These are phyloP conservation scores for Candida insectalens DNA, from an alignment of 805 yeast species.

Conservation along the genomic window DNA sequence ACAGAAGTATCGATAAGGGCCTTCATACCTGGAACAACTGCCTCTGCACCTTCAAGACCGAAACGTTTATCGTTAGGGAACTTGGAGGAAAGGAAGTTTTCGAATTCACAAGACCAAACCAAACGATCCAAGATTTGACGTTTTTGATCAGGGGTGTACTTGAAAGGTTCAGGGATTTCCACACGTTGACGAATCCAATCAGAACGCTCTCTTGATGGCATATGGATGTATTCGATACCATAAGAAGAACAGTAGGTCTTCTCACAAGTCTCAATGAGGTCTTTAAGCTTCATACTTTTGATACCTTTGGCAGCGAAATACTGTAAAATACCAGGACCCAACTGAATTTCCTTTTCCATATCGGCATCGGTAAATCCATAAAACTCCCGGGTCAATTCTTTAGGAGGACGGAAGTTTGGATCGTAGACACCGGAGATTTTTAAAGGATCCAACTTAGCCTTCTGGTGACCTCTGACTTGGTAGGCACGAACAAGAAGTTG, in stretches of 20 bases:
- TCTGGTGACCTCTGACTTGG: slow-evolving; percentile 96
- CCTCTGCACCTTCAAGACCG: slow-evolving; percentile 97
- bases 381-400: slow-evolving; percentile 83
- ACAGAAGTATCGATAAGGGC: slow-evolving; percentile 90
- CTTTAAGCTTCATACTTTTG: slow-evolving; percentile 60
- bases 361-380: slow-evolving; percentile 88
- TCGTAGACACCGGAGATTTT: slow-evolving; percentile 79
- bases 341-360: slow-evolving; percentile 68
- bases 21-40: slow-evolving; percentile 94
- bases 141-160: slow-evolving; percentile 80
- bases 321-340: slow-evolving; percentile 97
- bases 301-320: slow-evolving; percentile 65
- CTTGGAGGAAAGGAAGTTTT: slow-evolving; percentile 84
- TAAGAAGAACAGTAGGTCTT: slow-evolving; percentile 76
- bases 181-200: slow-evolving; percentile 98
- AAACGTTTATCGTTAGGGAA: slow-evolving; percentile 98
- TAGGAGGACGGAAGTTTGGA: slow-evolving; percentile 44
- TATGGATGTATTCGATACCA: slow-evolving; percentile 95
- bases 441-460: slow-evolving; percentile 93
- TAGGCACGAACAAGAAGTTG: slow-evolving; percentile 96
- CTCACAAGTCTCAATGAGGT: slow-evolving; percentile 72
- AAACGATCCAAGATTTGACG: slow-evolving; percentile 93
- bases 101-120: slow-evolving; percentile 94
- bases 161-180: slow-evolving; percentile 83
- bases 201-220: slow-evolving; percentile 89